These are phyloP conservation scores for Aureobasidium pullulans DNA, from an alignment of 2,329 filamentous ascomycete genomes.

Conservation along the genomic window DNA sequence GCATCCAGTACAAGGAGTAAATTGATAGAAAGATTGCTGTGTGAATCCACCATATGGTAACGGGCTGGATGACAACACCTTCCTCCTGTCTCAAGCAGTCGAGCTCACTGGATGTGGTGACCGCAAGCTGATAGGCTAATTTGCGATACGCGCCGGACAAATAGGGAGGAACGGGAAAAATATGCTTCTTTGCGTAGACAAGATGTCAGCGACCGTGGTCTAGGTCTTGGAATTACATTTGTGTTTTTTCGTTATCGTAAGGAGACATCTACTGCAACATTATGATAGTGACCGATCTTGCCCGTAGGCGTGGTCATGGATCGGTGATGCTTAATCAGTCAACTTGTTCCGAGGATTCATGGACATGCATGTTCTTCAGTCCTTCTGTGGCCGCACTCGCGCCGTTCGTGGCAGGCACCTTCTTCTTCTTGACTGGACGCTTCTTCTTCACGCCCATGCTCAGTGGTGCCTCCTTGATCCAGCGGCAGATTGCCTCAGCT, in stretches of 20 bases:
- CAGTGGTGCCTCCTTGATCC: constrained; percentile 52
- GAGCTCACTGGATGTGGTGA: too few species aligned
- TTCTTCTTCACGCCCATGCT: constrained; percentile 31
- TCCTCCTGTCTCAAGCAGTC: too few species aligned
- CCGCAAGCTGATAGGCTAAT: too few species aligned
- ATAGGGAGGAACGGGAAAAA: too few species aligned
- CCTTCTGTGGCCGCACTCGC: not conserved
- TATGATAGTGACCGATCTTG: too few species aligned
- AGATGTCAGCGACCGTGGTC: not conserved
- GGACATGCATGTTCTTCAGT: not conserved
- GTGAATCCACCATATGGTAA: too few species aligned
- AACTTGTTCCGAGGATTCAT: not conserved
- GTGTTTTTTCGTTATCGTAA: not conserved
- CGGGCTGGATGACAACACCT: too few species aligned
- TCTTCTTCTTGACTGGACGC: constrained; percentile 19
- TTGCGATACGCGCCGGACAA: too few species aligned
- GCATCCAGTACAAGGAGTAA: too few species aligned
- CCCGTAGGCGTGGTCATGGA: too few species aligned
- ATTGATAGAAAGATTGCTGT: too few species aligned
- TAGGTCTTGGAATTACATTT: not conserved
- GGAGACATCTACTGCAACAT: too few species aligned
- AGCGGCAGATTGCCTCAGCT: constrained; percentile 60
- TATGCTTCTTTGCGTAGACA: not conserved
- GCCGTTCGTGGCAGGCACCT: not conserved
- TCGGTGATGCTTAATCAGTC: not conserved